Base-by-base conservation (phyloP, 2,329 filamentous ascomycete species). In the Dactylellina cionopaga region DNA sequence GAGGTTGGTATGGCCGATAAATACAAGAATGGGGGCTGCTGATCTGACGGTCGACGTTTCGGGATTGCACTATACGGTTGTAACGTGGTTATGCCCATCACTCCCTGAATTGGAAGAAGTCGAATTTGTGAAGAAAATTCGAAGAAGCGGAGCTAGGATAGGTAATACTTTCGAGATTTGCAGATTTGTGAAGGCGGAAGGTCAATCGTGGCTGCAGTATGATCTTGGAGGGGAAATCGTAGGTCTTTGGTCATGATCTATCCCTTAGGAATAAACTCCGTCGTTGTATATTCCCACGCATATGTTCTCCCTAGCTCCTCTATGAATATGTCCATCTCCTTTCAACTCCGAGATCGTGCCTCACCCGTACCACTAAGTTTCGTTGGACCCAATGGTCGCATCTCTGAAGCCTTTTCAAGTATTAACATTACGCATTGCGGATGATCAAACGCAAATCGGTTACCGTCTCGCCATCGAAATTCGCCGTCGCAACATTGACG, bases 111-210 rank as follows among this genome's bases (percentile, higher is more conserved):
- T 55, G 33, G 19, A 55, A 10, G 51, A 55, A 15, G 33, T 55
- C 5, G 33, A 55, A 24, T 55, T 55, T 29, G 22, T 41, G 35
- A 55, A 55, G 24, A 2, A n/a, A n/a, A n/a, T n/a, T n/a, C 33
- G 51, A 55, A 27, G 35, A 37, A 25, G 15, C 17, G n/a, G n/a
- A n/a, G n/a, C 13, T 11, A 25, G 13, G 22, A 13, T 17, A 4
- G 31, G 33, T n/a, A 55, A 10, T 22, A 22, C 10, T 15, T 41
- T 39, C 19, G 19, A 41, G 17, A 35, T 17, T 3, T 55, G 33
- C 17, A 37, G 22, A 24, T 27, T 55, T 25, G 10, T 9, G 35
- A 55, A 29, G 19, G 35, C 11, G n/a, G 13, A 9, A 10, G 19
- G n/a, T 9, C 11, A 24, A 22, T 27, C 11, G 6, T 55, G 51